Conservation (phyloP, 1,284 basidiomycete species). For the Ceratobasidium sp. region DNA sequence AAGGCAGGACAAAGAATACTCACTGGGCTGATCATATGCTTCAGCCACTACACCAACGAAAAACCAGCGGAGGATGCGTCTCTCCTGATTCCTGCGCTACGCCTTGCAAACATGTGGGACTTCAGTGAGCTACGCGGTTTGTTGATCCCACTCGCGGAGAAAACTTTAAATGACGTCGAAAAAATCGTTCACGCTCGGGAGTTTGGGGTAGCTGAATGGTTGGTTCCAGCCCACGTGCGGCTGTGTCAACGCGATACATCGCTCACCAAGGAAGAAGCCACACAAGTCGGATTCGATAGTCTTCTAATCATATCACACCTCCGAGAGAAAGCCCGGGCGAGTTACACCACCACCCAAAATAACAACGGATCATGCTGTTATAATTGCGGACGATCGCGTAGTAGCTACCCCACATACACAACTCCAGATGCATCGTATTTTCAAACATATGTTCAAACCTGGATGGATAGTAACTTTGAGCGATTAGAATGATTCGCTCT, state of each 20-base stretch:
- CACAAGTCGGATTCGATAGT: conserved; percentile 13
- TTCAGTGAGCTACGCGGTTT: conserved; percentile 23
- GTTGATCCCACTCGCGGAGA: background rate
- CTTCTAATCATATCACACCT: conserved; percentile 20
- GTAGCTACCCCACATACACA: background rate
- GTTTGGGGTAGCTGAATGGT: conserved; percentile 34
- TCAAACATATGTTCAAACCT: background rate
- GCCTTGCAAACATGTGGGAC: conserved; percentile 39
- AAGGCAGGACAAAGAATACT: no score
- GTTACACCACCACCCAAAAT: background rate
- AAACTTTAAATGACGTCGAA: conserved; percentile 13
- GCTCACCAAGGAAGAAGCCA: conserved; percentile 11
- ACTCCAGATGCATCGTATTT: background rate
- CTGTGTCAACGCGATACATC: conserved; percentile 18
- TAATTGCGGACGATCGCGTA: background rate
- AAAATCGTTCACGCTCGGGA: conserved; percentile 21
- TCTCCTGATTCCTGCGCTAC: conserved; percentile 19
- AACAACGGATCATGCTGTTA: background rate
- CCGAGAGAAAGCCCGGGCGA: conserved; percentile 1
- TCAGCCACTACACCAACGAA: conserved; percentile 9
- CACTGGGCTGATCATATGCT: background rate
- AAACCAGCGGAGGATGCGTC: background rate
- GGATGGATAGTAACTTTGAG: conserved; percentile 8
- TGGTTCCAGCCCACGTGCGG: conserved; percentile 11
- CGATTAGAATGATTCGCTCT: background rate